Conservation (phyloP, 106 monocot species). For the Alisma plantagoaquatica region DNA sequence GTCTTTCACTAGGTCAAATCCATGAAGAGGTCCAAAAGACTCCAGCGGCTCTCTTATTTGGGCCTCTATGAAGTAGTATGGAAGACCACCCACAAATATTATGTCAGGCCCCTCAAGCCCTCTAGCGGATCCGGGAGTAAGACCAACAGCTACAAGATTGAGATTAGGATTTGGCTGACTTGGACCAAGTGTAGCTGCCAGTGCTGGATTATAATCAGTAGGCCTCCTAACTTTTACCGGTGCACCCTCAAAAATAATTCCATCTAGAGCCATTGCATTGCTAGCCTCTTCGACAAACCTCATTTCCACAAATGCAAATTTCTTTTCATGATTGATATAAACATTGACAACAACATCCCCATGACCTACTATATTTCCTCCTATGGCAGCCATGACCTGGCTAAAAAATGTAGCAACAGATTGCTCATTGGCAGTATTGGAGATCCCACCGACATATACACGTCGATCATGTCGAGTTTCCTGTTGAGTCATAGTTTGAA, state of each 20-base stretch:
- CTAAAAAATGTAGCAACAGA: no score
- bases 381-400: no score
- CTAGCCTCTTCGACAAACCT: no score
- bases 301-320: conserved; percentile 4
- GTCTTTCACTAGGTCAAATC: conserved; percentile 89
- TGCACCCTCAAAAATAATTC: conserved; percentile 28
- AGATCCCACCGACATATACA: no score
- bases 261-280: conserved; percentile 1
- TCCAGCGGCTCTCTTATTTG: conserved; percentile 48
- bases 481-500: no score
- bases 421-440: no score
- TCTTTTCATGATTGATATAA: conserved; percentile 3
- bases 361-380: background rate
- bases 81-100: conserved; percentile 42
- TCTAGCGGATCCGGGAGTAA: conserved; percentile 32
- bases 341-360: conserved; percentile 6
- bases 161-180: conserved; percentile 40
- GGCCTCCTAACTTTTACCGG: conserved; percentile 79
- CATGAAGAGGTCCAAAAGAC: conserved; percentile 56
- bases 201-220: conserved; percentile 57
- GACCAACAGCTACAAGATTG: conserved; percentile 36
- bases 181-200: conserved; percentile 41
- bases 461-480: no score
- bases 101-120: conserved; percentile 46
- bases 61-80: conserved; percentile 48